Evolutionary conservation across 139 green algal genomes (phyloP).

Genomic region (Tetratostichococcus sp.): DNA sequence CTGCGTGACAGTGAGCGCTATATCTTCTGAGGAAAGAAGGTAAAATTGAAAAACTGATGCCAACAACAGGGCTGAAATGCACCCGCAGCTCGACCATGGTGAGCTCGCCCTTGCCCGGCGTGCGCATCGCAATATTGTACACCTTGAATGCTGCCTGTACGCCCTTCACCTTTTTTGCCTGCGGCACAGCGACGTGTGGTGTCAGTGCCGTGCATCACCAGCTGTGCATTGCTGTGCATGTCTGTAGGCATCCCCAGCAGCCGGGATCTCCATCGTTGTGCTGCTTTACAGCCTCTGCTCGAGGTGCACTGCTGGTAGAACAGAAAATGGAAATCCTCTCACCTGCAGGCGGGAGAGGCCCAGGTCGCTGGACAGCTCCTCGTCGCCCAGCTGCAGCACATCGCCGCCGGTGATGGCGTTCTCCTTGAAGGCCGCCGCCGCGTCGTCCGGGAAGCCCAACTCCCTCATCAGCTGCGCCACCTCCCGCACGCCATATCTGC

Average conservation of each 20-base stretch:
- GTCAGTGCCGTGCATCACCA: not conserved
- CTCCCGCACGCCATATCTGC: conserved; percentile 19
- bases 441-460: conserved; percentile 11
- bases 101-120: conserved; percentile 20
- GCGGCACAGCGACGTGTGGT: not conserved
- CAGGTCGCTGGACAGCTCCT: conserved; percentile 18
- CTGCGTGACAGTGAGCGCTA: too few relatives aligned
- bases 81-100: conserved; percentile 22
- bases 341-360: conserved; percentile 19
- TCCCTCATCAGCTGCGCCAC: conserved; percentile 10
- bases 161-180: conserved; percentile 20
- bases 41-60: too few relatives aligned
- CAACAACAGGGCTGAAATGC: not conserved
- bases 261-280: too few relatives aligned
- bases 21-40: too few relatives aligned
- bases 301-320: not conserved
- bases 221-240: too few relatives aligned
- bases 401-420: conserved; percentile 22
- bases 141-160: conserved; percentile 13
- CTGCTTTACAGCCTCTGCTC: not conserved
- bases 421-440: conserved; percentile 1
- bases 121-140: conserved; percentile 19
- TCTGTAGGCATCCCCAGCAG: too few relatives aligned
- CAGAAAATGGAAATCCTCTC: too few relatives aligned
- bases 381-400: conserved; percentile 21